A percentile compares a stretch with the other conserved stretches of the same genome.
Conservation (phyloP, 1,139 yeast species). For the Casaregolazyma lundiana region DNA sequence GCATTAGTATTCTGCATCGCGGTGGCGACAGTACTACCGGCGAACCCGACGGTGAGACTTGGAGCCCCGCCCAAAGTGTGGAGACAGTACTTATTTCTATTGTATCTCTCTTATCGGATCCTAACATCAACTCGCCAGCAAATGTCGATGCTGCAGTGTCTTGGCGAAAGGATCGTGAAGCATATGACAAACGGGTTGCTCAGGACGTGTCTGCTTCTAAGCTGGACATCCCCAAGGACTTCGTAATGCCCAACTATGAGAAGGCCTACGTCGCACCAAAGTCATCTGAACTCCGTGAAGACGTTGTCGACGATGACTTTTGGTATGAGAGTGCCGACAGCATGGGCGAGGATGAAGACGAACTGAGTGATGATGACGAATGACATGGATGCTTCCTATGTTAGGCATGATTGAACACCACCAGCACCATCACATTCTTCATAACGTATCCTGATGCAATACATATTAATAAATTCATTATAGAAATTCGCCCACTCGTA, state of each 20-base stretch:
- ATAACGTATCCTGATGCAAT: conserved; percentile 1
- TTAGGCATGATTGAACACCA: not conserved
- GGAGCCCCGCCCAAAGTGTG: conserved; percentile 97
- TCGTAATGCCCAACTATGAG: conserved; percentile 64
- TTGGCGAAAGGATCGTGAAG: conserved; percentile 78
- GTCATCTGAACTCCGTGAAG: conserved; percentile 45
- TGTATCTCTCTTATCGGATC: conserved; percentile 86
- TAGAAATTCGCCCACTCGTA: not conserved
- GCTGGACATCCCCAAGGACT: conserved; percentile 80
- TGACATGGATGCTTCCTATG: not conserved
- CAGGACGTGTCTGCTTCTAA: conserved; percentile 82
- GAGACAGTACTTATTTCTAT: conserved; percentile 87
- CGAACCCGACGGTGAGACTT: conserved; percentile 78
- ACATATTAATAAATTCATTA: conserved; percentile 1
- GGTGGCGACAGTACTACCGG: conserved; percentile 86
- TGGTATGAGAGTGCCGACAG: conserved; percentile 78
- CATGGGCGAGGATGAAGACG: conserved; percentile 46
- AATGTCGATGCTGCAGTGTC: conserved; percentile 95
- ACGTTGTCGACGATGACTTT: conserved; percentile 76
- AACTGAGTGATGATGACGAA: conserved; percentile 18
- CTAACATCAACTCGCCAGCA: conserved; percentile 90
- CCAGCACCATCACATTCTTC: not conserved
- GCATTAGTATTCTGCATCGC: conserved; percentile 88
- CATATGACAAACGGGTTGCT: conserved; percentile 70
- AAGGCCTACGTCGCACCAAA: conserved; percentile 55